phyloP scores from a whole-genome alignment of 192 early-diverging fungal genomes.

The Polychytrium aggregatum region DNA sequence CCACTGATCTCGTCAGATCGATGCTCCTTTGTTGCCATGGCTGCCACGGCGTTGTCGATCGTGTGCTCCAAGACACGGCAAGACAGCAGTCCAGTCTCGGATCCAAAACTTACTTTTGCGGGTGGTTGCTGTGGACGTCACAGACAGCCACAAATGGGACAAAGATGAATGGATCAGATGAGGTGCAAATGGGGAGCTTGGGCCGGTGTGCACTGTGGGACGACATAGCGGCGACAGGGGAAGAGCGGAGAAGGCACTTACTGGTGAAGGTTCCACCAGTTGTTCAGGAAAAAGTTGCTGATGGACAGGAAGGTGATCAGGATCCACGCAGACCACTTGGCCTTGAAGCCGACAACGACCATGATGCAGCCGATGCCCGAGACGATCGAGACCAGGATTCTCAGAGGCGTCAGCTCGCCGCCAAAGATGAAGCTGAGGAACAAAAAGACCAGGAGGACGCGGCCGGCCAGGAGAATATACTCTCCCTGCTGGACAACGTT shows the following conservation, averaged over 20 bases:
- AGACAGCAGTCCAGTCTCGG: background rate
- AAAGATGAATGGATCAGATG: too few relatives aligned
- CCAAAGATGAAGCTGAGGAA: slow-evolving; percentile 83
- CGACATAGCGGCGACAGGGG: too few relatives aligned
- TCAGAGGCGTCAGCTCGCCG: slow-evolving; percentile 64
- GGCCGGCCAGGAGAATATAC: slow-evolving; percentile 86
- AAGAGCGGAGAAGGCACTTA: background rate
- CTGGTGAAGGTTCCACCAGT: slow-evolving; percentile 88
- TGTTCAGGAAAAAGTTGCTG: slow-evolving; percentile 87
- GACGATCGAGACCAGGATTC: slow-evolving; percentile 59
- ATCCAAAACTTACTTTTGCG: slow-evolving; percentile 37
- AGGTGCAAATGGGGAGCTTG: too few relatives aligned
- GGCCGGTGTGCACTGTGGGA: too few relatives aligned
- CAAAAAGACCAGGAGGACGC: slow-evolving; percentile 83
- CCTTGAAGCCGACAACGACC: slow-evolving; percentile 97
- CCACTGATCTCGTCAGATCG: too few relatives aligned
- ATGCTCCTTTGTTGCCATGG: too few relatives aligned
- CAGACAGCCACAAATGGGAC: background rate
- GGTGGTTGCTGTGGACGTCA: slow-evolving; percentile 25
- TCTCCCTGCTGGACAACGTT: slow-evolving; percentile 75
- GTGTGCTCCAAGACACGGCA: too few relatives aligned
- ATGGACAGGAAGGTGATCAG: slow-evolving; percentile 80
- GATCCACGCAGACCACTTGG: slow-evolving; percentile 91
- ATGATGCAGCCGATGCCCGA: slow-evolving; percentile 78
- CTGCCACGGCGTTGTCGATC: too few relatives aligned